These are phyloP conservation scores for Furcasterigmium furcatum DNA, from an alignment of 2,329 filamentous ascomycete species.

Conservation along the genomic window DNA sequence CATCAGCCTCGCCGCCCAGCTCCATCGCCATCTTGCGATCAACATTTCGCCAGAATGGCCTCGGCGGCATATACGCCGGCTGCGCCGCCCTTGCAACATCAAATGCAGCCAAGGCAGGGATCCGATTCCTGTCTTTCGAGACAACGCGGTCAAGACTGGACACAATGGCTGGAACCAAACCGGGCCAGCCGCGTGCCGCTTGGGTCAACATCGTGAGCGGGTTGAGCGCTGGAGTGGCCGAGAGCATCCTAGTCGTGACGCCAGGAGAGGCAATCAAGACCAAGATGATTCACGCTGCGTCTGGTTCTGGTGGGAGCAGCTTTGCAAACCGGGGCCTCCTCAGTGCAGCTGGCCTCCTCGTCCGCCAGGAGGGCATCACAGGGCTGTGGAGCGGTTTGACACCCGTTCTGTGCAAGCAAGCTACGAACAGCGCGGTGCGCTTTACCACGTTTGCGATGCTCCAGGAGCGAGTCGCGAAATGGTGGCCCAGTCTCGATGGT, in stretches of 20 bases:
- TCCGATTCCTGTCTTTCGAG: conserved; percentile 4
- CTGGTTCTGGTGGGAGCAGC: background rate
- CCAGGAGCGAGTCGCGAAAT: background rate
- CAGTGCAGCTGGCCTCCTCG: background rate
- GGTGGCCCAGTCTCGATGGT: conserved; percentile 2
- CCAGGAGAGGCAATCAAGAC: conserved; percentile 6
- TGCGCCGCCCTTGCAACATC: conserved; percentile 2
- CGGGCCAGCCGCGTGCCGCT: background rate
- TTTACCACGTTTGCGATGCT: conserved; percentile 7
- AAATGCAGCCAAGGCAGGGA: conserved; percentile 2
- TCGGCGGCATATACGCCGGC: conserved; percentile 2
- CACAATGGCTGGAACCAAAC: background rate
- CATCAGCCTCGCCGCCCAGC: background rate
- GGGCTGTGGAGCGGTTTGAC: conserved; percentile 4
- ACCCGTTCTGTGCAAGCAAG: conserved; percentile 5
- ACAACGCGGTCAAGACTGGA: conserved; percentile 2
- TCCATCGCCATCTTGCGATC: conserved; percentile 2
- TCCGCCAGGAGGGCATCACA: conserved; percentile 1
- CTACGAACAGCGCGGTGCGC: conserved; percentile 5
- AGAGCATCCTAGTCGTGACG: conserved; percentile 2
- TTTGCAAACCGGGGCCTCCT: conserved; percentile 1
- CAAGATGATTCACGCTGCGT: conserved; percentile 4
- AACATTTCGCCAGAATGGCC: conserved; percentile 1
- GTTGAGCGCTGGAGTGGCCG: conserved; percentile 5
- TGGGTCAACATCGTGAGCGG: conserved; percentile 7